Base-by-base conservation (phyloP, 306 rosid species). In the Aeschynomene evenia region DNA sequence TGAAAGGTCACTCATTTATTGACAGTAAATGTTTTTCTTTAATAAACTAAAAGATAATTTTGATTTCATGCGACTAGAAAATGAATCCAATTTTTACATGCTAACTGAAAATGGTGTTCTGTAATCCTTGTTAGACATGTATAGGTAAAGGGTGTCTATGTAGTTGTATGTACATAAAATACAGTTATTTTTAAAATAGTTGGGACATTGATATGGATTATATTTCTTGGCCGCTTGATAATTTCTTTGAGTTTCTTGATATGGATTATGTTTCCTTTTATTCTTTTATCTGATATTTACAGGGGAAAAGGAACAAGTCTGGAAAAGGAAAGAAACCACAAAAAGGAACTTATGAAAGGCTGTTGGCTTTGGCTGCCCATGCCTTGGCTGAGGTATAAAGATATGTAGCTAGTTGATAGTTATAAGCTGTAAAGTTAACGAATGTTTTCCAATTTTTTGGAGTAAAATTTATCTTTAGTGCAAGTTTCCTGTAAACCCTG, bases 301-400 rank as follows among this genome's bases (percentile, higher is more conserved):
- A 94, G 99, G 91, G 63, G 36, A 88, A 82, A 45, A 59, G 31
- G 86, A 82, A 50, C 39, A 90, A 84, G 77, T 6, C 42, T 77
- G 81, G 85, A 57, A 82, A 74, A 72, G 87, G 76, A 48, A 88
- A 87, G 73, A 83, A 76, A 74, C 62, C 72, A 20, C 80, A 13
- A 45, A 87, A 77, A 73, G 95, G 89, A 51, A 78, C 66, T 33
- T 91, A 84, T 58, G 89, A 77, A 36, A 84, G 99, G 81, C 37
- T 94, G 89, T 71, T 94, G 87, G 91, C 92, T 60, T 72, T 94
- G 79, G 92, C 99, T 61, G 88, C 99, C 13, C 99, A 89, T 81
- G 97, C 97, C 11, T 82, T 91, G 75, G 97, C 99, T 59, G 97
- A 90, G 97, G 97, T 94, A 94, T 66, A 58, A 24, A 18, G 20